A percentile compares a stretch with the other conserved stretches of the same genome.
Conservation (phyloP, 1,284 basidiomycete genomes). For the Leccinum discolor region DNA sequence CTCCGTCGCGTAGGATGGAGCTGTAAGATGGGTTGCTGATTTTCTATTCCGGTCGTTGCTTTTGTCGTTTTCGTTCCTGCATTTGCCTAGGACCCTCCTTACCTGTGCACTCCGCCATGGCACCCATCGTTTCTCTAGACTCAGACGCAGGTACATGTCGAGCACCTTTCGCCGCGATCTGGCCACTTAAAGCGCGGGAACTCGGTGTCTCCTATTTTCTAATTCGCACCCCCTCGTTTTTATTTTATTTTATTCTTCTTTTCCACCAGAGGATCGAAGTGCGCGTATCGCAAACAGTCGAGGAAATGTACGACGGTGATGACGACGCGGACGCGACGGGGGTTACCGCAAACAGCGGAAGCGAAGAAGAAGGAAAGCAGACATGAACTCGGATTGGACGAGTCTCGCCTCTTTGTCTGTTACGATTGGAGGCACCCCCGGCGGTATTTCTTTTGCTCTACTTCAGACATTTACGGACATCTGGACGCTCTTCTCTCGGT, state of each 20-base stretch:
- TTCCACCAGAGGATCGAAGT: background rate
- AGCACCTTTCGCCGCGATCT: constrained; percentile 1
- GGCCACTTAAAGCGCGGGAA: background rate
- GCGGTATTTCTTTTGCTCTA: background rate
- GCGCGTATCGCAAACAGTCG: background rate
- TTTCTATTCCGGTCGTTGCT: background rate
- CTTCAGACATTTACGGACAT: background rate
- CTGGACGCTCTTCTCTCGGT: background rate
- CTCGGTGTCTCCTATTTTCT: constrained; percentile 11
- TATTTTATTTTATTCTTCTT: background rate
- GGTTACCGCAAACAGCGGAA: background rate
- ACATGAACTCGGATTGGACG: background rate
- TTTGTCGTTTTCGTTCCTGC: background rate
- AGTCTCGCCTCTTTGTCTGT: background rate
- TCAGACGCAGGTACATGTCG: background rate
- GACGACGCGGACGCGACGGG: background rate
- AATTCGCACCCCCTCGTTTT: background rate
- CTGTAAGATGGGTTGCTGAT: background rate
- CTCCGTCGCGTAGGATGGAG: too few species aligned
- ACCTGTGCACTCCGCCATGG: background rate
- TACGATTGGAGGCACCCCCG: background rate
- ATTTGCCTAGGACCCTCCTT: background rate
- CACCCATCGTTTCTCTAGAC: background rate
- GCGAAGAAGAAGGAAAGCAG: background rate
- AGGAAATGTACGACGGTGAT: background rate